phyloP scores from a whole-genome alignment of 1,139 yeast genomes.

The Pneumocystis murina region DNA sequence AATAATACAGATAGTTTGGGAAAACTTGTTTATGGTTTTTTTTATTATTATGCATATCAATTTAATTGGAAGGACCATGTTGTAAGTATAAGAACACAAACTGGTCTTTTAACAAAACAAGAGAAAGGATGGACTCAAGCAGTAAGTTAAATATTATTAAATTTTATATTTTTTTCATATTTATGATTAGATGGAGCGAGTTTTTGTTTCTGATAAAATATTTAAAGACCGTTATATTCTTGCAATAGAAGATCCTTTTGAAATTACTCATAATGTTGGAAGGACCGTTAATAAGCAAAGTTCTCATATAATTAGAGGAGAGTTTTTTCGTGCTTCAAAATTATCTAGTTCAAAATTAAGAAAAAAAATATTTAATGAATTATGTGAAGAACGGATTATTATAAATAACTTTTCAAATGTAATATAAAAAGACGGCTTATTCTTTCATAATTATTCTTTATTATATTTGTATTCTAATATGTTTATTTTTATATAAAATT shows the following conservation, averaged over 20 bases:
- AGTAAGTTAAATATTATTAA: background rate
- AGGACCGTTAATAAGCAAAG: conserved; percentile 11
- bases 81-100: conserved; percentile 8
- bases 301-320: conserved; percentile 11
- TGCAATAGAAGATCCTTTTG: conserved; percentile 13
- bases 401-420: background rate
- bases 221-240: conserved; percentile 7
- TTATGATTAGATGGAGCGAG: conserved; percentile 5
- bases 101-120: conserved; percentile 11
- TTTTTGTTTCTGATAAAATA: conserved; percentile 2
- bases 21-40: conserved; percentile 11
- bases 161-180: background rate
- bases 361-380: conserved; percentile 2
- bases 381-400: background rate
- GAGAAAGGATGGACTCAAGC: conserved; percentile 13
- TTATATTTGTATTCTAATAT: no score
- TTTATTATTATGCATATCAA: conserved; percentile 10
- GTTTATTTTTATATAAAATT: no score
- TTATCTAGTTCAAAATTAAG: conserved; percentile 5
- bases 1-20: conserved; percentile 9
- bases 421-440: no score
- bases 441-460: no score
- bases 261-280: conserved; percentile 13
- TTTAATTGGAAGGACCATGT: conserved; percentile 11
- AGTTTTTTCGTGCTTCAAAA: conserved; percentile 12